Base-by-base conservation (phyloP, 805 yeast species). In the Kuraishia piskuri region DNA sequence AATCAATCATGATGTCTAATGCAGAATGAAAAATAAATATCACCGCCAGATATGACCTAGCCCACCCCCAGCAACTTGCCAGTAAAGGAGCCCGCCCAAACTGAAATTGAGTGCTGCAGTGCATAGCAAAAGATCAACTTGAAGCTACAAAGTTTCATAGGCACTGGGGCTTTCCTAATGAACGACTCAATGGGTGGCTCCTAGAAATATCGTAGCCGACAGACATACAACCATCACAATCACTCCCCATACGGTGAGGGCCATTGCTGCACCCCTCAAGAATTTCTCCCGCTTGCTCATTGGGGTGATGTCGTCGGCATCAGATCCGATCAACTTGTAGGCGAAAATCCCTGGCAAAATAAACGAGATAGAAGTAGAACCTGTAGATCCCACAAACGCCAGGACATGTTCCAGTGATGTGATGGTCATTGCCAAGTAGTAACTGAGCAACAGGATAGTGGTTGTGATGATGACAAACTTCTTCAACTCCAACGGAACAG, bases 351-450 rank as follows among this genome's bases (percentile, higher is more conserved):
- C 97, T 0, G 97, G 97, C 49, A 90, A 74, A 25, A 89, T 90
- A 64, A 90, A 90, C 12, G 96, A 90, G 51, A 91, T 90, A 4
- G 96, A 81, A 0, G 97, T 90, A 0, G 96, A 88, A 0, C 97
- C 97, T 0, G 96, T 90, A 1, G 96, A 88, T 1, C 97, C 97
- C 3, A 90, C 96, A 58, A 90, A 73, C 1, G 96, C 90, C 59
- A 90, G 71, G 14, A 91, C 91, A 49, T 84, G 78, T 24, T 92
- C 96, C 59, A 90, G 79, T 0, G 96, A 88, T 14, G 72, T 72
- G 26, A 90, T 84, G 2, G 80, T 66, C 37, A 84, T 68, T 0
- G 97, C 94, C 9, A 86, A 71, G 0, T 72, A 53, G 63, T 86
- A 90, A 49, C 90, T 81, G 5, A 74, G 61, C 0, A 76, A 44